Conservation (phyloP, 1,139 yeast species). For the Geotrichum siamense region DNA sequence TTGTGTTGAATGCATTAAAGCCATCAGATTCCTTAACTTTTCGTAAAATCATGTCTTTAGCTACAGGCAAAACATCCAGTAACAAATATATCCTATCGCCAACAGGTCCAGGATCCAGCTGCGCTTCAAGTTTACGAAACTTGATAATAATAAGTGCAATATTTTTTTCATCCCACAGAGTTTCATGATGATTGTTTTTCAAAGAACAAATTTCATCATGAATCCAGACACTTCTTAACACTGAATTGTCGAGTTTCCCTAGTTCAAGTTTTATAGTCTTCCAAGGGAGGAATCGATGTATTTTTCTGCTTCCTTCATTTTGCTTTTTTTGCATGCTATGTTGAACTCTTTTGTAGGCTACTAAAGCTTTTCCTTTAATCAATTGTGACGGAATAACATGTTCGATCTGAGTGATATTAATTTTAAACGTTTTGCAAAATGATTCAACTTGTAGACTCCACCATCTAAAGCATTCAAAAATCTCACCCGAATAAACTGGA, state of each 20-base stretch:
- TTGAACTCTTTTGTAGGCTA: slow-evolving; percentile 9
- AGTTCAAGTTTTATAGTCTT: slow-evolving; percentile 11
- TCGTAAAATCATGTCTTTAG: slow-evolving; percentile 12
- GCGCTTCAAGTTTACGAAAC: slow-evolving; percentile 19
- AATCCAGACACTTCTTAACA: slow-evolving; percentile 17
- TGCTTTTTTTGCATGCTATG: not conserved
- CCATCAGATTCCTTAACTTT: slow-evolving; percentile 5
- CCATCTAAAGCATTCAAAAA: slow-evolving; percentile 16
- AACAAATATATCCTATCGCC: slow-evolving; percentile 21
- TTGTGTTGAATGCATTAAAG: slow-evolving; percentile 9
- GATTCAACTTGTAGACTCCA: slow-evolving; percentile 18
- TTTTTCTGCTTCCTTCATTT: slow-evolving; percentile 1
- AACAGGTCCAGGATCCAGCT: slow-evolving; percentile 21
- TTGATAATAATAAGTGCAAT: slow-evolving; percentile 11
- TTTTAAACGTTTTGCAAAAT: slow-evolving; percentile 16
- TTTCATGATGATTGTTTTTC: not conserved
- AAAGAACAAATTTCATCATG: slow-evolving; percentile 13
- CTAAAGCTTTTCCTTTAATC: slow-evolving; percentile 15
- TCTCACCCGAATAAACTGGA: slow-evolving; percentile 16
- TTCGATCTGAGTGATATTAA: slow-evolving; percentile 12
- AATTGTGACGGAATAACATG: slow-evolving; percentile 14
- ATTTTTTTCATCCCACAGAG: slow-evolving; percentile 4
- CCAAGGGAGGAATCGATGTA: slow-evolving; percentile 14
- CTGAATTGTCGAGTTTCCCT: slow-evolving; percentile 18
- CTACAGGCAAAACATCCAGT: slow-evolving; percentile 19